phyloP scores from a whole-genome alignment of 106 monocot genomes.

The Xerophyta viscosa region DNA sequence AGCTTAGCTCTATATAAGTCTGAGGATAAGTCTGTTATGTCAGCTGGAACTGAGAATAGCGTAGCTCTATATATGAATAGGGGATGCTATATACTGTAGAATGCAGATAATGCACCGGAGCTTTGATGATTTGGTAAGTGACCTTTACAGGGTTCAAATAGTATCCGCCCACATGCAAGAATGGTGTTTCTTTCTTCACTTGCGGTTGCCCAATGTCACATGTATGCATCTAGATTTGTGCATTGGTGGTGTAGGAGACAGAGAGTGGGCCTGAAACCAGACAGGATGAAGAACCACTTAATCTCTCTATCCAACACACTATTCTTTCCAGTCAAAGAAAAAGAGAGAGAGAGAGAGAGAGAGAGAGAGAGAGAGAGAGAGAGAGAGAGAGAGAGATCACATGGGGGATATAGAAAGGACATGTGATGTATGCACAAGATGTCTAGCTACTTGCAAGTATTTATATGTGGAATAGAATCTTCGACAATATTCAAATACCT shows the following conservation, averaged over 20 bases:
- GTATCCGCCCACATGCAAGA: neutral
- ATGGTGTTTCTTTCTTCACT: neutral
- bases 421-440: conserved; percentile 40
- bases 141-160: neutral
- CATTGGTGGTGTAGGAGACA: neutral
- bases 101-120: neutral
- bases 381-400: conserved; percentile 37
- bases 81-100: too few relatives aligned
- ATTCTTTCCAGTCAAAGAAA: conserved; percentile 39
- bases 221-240: conserved; percentile 33
- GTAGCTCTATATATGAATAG: too few relatives aligned
- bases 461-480: conserved; percentile 77
- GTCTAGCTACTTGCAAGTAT: conserved; percentile 14
- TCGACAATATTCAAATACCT: conserved; percentile 49
- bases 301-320: neutral
- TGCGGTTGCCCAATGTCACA: conserved; percentile 6
- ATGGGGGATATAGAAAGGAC: conserved; percentile 57
- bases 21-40: too few relatives aligned
- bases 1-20: too few relatives aligned
- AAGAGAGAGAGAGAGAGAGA: too few relatives aligned
- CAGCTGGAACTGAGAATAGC: too few relatives aligned
- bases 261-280: conserved; percentile 21
- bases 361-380: conserved; percentile 24
- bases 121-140: too few relatives aligned
- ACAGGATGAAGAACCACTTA: conserved; percentile 7